Evolutionary conservation across 2,329 filamentous ascomycete genomes (phyloP).

Genomic region (Stachybotrys elegans): DNA sequence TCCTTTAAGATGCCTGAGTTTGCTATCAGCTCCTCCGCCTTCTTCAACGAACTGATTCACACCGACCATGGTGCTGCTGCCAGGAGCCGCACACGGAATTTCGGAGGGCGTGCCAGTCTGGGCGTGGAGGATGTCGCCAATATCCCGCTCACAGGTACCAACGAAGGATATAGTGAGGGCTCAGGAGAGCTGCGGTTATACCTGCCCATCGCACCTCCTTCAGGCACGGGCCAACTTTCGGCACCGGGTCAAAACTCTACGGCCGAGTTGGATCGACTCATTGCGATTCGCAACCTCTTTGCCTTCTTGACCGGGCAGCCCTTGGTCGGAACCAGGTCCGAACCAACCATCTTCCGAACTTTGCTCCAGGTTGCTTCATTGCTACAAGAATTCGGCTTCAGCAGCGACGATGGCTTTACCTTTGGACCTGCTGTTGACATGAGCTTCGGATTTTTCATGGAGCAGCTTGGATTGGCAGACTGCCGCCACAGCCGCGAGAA

Average conservation of each 20-base stretch:
- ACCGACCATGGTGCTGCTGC: conserved; percentile 31
- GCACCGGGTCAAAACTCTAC: conserved; percentile 20
- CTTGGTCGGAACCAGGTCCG: conserved; percentile 51
- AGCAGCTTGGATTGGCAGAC: conserved; percentile 72
- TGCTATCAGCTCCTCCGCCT: conserved; percentile 47
- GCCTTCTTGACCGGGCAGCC: conserved; percentile 61
- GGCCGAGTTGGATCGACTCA: conserved; percentile 46
- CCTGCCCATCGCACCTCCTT: conserved; percentile 41
- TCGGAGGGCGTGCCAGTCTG: conserved; percentile 41
- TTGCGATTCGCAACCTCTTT: conserved; percentile 60
- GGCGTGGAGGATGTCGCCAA: conserved; percentile 47
- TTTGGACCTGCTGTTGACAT: conserved; percentile 57
- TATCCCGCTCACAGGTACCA: no score
- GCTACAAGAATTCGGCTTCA: conserved; percentile 54
- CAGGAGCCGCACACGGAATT: conserved; percentile 37
- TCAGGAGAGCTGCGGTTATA: conserved; percentile 46
- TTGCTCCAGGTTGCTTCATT: conserved; percentile 50
- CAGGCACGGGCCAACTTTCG: conserved; percentile 26
- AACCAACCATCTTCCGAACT: conserved; percentile 48
- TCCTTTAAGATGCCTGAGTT: conserved; percentile 57
- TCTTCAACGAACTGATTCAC: conserved; percentile 49
- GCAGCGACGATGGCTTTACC: conserved; percentile 48
- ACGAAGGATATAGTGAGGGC: no score
- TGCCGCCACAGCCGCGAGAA: conserved; percentile 79
- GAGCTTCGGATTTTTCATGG: conserved; percentile 70